These are phyloP conservation scores for Fabrea salina DNA, from an alignment of 169 alveolate species.

Conservation along the genomic window DNA sequence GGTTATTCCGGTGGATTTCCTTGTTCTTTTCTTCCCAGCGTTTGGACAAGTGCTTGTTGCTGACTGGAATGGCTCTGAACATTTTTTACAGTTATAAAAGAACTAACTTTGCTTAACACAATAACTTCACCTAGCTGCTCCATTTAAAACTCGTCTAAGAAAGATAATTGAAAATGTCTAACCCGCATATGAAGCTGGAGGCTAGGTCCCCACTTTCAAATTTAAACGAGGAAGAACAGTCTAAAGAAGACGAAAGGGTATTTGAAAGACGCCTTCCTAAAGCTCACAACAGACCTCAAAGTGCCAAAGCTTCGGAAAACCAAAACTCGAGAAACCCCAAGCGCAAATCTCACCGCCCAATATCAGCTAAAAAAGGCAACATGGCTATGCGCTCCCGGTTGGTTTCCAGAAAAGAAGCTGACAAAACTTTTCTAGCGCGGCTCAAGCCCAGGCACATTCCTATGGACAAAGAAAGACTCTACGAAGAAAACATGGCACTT, in stretches of 20 bases:
- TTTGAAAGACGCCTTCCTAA: not conserved
- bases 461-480: conserved; percentile 44
- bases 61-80: conserved; percentile 13
- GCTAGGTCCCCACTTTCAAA: not conserved
- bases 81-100: conserved; percentile 19
- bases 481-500: conserved; percentile 47
- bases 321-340: not conserved
- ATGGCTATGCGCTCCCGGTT: not conserved
- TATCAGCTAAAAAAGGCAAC: not conserved
- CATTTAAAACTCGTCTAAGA: too few species aligned
- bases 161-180: too few species aligned
- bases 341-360: conserved; percentile 9
- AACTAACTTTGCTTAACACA: not conserved
- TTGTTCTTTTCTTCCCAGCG: conserved; percentile 44
- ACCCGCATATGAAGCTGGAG: conserved; percentile 11
- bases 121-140: too few species aligned
- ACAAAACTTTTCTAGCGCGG: conserved; percentile 2
- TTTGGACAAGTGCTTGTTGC: conserved; percentile 41
- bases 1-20: conserved; percentile 38
- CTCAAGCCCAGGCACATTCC: conserved; percentile 28
- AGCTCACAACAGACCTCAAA: conserved; percentile 1
- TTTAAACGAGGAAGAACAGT: not conserved
- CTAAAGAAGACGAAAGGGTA: not conserved
- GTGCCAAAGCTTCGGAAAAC: conserved; percentile 24
- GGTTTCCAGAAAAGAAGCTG: not conserved